These are phyloP conservation scores for Phytopythium montanum DNA, from an alignment of 352 stramenopile genomes.

Conservation along the genomic window DNA sequence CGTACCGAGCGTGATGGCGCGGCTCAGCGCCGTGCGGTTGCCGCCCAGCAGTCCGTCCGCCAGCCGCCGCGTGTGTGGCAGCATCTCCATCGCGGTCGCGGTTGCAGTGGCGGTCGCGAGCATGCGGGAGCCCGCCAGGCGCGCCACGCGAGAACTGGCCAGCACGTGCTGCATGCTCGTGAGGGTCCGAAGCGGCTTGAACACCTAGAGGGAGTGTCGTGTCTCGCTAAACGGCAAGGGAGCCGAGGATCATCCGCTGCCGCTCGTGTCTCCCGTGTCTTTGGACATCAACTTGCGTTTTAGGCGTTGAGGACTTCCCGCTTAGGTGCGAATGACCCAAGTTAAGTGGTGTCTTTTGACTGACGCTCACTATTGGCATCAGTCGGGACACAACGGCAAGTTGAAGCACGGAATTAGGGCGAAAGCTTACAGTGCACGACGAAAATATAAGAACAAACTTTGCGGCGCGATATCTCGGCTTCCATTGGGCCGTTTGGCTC, in stretches of 20 bases:
- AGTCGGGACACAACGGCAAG: too few species aligned
- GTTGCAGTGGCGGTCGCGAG: not conserved
- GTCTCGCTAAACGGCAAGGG: too few species aligned
- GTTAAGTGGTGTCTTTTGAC: too few species aligned
- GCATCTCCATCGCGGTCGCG: conserved; percentile 24
- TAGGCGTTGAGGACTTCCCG: conserved; percentile 1
- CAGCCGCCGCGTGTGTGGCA: conserved; percentile 40
- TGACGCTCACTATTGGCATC: too few species aligned
- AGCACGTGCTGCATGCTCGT: conserved; percentile 15
- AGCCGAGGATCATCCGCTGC: not conserved
- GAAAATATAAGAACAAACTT: too few species aligned
- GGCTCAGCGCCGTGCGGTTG: conserved; percentile 64
- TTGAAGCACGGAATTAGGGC: too few species aligned
- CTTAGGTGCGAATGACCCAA: conserved; percentile 24
- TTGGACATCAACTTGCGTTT: conserved; percentile 11
- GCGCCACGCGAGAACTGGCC: not conserved
- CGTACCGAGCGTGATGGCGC: conserved; percentile 70
- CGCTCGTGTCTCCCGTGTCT: not conserved
- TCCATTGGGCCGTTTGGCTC: too few species aligned
- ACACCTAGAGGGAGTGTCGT: too few species aligned
- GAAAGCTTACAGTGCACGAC: too few species aligned
- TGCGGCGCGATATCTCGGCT: too few species aligned
- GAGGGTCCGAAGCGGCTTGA: not conserved
- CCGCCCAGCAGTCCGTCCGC: conserved; percentile 48
- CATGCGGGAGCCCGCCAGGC: not conserved